Base-by-base conservation (phyloP, 1,139 yeast genomes). In the Protomyces inundatus region DNA sequence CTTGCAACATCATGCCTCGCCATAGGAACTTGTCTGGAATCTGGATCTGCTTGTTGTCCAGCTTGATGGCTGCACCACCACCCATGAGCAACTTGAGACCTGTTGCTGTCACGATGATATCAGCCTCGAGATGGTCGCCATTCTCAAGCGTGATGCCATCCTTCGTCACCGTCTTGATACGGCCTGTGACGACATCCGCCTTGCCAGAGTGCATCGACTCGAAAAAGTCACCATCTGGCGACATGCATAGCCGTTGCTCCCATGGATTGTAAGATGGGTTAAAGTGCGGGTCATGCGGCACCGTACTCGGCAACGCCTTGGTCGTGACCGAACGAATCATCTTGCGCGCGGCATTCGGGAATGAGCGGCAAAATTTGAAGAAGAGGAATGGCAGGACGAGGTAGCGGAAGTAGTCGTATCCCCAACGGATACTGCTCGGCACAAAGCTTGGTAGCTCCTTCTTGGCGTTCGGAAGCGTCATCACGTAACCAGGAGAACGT, bases 211-310 rank as follows among this genome's bases (percentile, higher is more conserved):
- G 71, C 61, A 79, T 76, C 64, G 77, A 70, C 59, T 73, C 72
- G 61, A 78, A 69, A 5, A 82, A 82, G 45, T 81, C 75, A 35
- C 76, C 79, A 39, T 79, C 81, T 67, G 74, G 76, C 9, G 82
- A 82, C 35, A 75, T 73, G 36, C 61, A 57, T 0, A 57, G 42
- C 2, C 61, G 35, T 37, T 57, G 61, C 39, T 57, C 55, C 61
- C 61, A 57, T 12, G 61, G 61, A 14, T 57, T 57, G 33, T 57
- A 57, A 7, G 55, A 30, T 4, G 61, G 61, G 39, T 50, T 57
- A 37, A 57, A 57, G 42, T 57, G 61, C 3, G 61, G 61, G 35
- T 57, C 61, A 32, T 57, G 61, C 14, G 61, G 23, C 32, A 57
- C 34, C 9, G 54, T 37, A 5, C 36, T 33, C n/a, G 61, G 55